Evolutionary conservation across 2,329 filamentous ascomycete species (phyloP).

Genomic region (Xylariaceae sp.): DNA sequence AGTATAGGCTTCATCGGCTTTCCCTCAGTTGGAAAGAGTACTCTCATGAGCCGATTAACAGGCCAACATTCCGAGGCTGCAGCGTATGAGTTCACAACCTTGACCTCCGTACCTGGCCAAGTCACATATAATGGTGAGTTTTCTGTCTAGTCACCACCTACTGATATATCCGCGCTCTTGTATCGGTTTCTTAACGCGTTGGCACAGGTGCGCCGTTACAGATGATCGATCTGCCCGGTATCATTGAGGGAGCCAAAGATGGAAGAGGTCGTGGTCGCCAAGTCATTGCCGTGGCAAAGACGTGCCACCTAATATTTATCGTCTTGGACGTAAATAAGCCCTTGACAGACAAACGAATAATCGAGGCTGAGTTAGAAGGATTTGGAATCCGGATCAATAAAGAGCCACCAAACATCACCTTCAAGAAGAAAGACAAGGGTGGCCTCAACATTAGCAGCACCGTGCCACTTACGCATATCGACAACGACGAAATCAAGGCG

Average conservation of each 20-base stretch:
- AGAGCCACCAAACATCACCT: conserved; percentile 93
- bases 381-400: conserved; percentile 99
- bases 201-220: conserved; percentile 76
- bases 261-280: conserved; percentile 95
- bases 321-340: conserved; percentile 98
- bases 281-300: conserved; percentile 98
- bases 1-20: conserved; percentile 98
- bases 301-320: conserved; percentile 97
- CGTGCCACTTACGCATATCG: conserved; percentile 84
- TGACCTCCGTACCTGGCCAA: conserved; percentile 95
- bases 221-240: conserved; percentile 97
- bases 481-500: conserved; percentile 93
- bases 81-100: conserved; percentile 96
- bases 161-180: conserved; percentile 1
- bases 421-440: conserved; percentile 99
- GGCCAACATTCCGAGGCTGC: conserved; percentile 96
- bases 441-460: conserved; percentile 96
- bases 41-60: conserved; percentile 88
- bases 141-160: conserved; percentile 10
- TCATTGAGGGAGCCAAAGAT: conserved; percentile 97
- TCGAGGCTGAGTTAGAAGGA: conserved; percentile 90
- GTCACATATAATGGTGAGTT: conserved; percentile 77
- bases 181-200: conserved; percentile 6
- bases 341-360: conserved; percentile 91
- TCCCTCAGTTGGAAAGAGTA: conserved; percentile 97